Base-by-base conservation (phyloP, 805 yeast species). In the Sugiyamaella qingdaonensis region DNA sequence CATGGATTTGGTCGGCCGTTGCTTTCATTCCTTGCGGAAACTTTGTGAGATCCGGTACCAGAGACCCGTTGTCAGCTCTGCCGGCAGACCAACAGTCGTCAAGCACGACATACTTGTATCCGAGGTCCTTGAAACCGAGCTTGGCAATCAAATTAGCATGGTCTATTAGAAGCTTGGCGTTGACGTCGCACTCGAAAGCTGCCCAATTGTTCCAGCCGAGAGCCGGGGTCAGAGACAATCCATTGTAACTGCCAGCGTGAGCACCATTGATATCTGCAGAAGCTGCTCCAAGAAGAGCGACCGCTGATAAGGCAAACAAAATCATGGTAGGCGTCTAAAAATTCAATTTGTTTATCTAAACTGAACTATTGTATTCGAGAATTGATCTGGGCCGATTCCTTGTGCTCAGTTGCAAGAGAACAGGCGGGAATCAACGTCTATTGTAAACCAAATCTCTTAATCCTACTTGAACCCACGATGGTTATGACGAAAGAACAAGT, bases 191-290 rank as follows among this genome's bases (percentile, higher is more conserved):
- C 5, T 55, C 62, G 52, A 60, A 67, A 9, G 63, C 59, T 48
- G 65, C 64, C 71, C 70, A 67, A 16, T 64, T 58, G 53, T 61
- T 58, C 69, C 68, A 65, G 14, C 68, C 69, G 61, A 63, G 62
- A 46, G 60, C 65, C 14, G 67, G 66, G 1, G 60, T 61, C 47
- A 43, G 34, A 11, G 51, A 16, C 34, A 52, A 34, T 10, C 58
- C 55, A 48, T 54, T 54, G 24, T 54, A 54, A 29, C 39, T 39
- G 29, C n/a, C n/a, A 39, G 54, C 54, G 33, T 42, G 41, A 3
- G 41, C 46, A 16, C 42, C 47, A 18, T 41, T 45, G 33, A 45
- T 31, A 5, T 45, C 48, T 10, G 48, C 48, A 8, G n/a, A n/a
- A 14, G 33, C 48, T n/a, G 21, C 37, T 9, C 33, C 36, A 19